Base-by-base conservation (phyloP, 371 early-diverging fungal species). In the Phascolomyces articulosus region DNA sequence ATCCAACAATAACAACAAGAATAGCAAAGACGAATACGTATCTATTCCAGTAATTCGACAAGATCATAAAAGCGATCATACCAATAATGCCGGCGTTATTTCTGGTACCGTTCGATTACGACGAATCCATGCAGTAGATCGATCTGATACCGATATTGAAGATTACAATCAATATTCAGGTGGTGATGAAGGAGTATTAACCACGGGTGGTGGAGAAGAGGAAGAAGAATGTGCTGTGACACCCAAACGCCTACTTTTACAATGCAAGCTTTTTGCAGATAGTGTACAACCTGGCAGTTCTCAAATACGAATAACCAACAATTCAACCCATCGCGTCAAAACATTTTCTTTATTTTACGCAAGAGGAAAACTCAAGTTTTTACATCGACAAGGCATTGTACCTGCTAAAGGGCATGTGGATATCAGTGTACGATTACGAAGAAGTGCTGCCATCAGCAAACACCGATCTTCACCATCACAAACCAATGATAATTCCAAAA, bases 341-440 rank as follows among this genome's bases (percentile, higher is more conserved):
- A 48, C 47, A 4, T 68, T 31, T 48, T 55, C 60, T 10, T 27
- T 68, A 9, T 68, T 64, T 48, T 63, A 56, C 4, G 40, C 53
- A 8, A 28, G 51, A 34, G 62, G 55, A 1, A 56, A 64, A n/a
- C 51, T 68, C n/a, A 26, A 28, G 13, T 64, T 63, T 28, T 41
- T 51, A 7, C 40, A 31, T 11, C 60, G 58, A 26, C 58, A 60
- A 27, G 69, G 69, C 13, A 29, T 56, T 0, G 15, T 68, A 6
- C 27, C 59, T 1, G 26, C 55, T 7, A 47, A 18, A 6, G 29
- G 27, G 28, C 27, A 59, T 27, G 60, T 47, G 0, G 61, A 68
- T 56, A 40, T 68, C 9, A 18, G 34, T 9, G 57, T 68, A 23
- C 59, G 68, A 51, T 49, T 31, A 28, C 23, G 54, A 29, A 21